phyloP scores from a whole-genome alignment of 768 basidiomycete species.

The Russula olivacea region DNA sequence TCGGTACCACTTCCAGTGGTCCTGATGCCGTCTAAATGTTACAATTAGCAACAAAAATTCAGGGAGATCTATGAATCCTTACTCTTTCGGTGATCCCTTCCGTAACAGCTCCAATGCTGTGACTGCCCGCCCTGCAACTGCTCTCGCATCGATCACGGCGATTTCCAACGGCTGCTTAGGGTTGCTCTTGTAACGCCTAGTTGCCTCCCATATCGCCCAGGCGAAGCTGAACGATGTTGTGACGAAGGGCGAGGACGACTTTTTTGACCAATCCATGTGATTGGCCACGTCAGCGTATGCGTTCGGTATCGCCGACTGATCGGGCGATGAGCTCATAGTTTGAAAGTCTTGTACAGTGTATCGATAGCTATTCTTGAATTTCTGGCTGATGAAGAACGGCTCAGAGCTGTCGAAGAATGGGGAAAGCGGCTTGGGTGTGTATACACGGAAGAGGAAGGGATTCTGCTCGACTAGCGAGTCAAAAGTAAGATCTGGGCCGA shows the following conservation, averaged over 20 bases:
- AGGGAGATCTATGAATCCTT: conserved; percentile 28
- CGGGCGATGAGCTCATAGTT: conserved; percentile 22
- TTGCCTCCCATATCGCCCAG: conserved; percentile 80
- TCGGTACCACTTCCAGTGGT: conserved; percentile 73
- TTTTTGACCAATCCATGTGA: conserved; percentile 78
- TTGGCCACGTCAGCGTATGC: conserved; percentile 59
- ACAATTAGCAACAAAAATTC: conserved; percentile 14
- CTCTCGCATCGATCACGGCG: conserved; percentile 66
- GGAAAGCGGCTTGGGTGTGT: conserved; percentile 62
- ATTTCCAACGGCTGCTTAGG: conserved; percentile 75
- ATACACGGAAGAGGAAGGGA: conserved; percentile 73
- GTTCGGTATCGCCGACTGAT: conserved; percentile 23
- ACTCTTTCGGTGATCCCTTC: conserved; percentile 51
- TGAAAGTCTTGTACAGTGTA: conserved; percentile 29
- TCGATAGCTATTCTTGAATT: conserved; percentile 41
- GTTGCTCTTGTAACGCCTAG: conserved; percentile 62
- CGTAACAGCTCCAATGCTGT: conserved; percentile 62
- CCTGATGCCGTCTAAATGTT: conserved; percentile 44
- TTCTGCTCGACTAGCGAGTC: conserved; percentile 55
- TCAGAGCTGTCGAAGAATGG: conserved; percentile 48
- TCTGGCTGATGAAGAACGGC: conserved; percentile 64
- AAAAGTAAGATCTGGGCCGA: conserved; percentile 58
- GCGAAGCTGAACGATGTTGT: conserved; percentile 76
- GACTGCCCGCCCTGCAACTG: conserved; percentile 49
- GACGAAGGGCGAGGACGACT: conserved; percentile 60